A percentile compares a stretch with the other conserved stretches of the same genome.
Evolutionary conservation across 306 rosid genomes (phyloP).

Genomic region (Arachis hypogaea): DNA sequence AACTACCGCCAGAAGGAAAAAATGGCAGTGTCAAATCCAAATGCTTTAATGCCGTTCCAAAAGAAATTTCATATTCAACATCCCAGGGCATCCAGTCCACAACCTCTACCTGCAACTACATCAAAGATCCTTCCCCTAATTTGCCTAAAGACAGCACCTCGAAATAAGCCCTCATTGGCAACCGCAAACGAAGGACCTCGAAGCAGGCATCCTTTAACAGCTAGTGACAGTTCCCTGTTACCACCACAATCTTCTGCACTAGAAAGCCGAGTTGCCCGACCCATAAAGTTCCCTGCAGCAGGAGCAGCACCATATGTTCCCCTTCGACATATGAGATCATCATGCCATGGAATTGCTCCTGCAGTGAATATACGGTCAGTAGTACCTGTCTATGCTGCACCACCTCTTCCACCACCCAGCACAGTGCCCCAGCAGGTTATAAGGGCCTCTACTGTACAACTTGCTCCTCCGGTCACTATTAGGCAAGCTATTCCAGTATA

Average conservation of each 20-base stretch:
- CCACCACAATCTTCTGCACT: slow-evolving; percentile 45
- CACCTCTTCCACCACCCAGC: slow-evolving; percentile 67
- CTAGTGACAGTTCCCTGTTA: slow-evolving; percentile 47
- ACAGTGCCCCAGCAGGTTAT: slow-evolving; percentile 50
- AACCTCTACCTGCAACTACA: slow-evolving; percentile 58
- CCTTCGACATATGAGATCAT: slow-evolving; percentile 68
- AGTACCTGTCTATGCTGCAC: slow-evolving; percentile 82
- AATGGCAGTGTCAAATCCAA: slow-evolving; percentile 64
- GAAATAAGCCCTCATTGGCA: slow-evolving; percentile 49
- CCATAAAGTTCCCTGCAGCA: slow-evolving; percentile 70
- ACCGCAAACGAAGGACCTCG: slow-evolving; percentile 49
- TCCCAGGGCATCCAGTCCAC: slow-evolving; percentile 83
- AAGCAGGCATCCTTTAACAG: slow-evolving; percentile 49
- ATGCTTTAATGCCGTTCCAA: slow-evolving; percentile 73
- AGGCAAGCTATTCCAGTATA: slow-evolving; percentile 79
- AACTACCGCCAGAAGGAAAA: slow-evolving; percentile 84
- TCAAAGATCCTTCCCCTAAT: slow-evolving; percentile 94
- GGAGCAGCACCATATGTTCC: slow-evolving; percentile 89
- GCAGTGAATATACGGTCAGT: slow-evolving; percentile 76
- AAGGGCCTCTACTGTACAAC: slow-evolving; percentile 56
- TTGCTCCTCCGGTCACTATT: slow-evolving; percentile 76
- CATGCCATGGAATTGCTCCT: slow-evolving; percentile 84
- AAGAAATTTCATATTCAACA: slow-evolving; percentile 66
- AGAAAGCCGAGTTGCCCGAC: slow-evolving; percentile 61
- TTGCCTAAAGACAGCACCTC: slow-evolving; percentile 65